These are phyloP conservation scores for Lophiostoma macrostomum DNA, from an alignment of 495 filamentous ascomycete species.

Conservation along the genomic window DNA sequence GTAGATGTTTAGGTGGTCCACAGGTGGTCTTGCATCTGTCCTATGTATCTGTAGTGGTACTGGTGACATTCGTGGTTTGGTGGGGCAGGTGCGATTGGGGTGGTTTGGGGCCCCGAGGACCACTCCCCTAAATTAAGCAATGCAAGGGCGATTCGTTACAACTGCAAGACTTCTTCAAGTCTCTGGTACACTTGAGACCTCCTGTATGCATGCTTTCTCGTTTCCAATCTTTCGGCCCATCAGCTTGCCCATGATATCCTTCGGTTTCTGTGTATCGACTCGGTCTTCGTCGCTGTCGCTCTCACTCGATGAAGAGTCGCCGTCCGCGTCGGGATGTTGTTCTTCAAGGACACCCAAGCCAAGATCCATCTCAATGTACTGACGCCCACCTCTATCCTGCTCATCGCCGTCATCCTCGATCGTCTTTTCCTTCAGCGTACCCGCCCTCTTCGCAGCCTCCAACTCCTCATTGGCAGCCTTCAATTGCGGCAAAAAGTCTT, in stretches of 20 bases:
- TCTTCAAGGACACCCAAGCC: slow-evolving; percentile 35
- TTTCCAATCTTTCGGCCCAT: slow-evolving; percentile 16
- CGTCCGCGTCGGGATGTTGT: slow-evolving; percentile 9
- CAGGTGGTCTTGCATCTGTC: too few species aligned
- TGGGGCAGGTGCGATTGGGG: too few species aligned
- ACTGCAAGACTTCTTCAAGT: neutral
- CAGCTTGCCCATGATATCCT: slow-evolving; percentile 28
- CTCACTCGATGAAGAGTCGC: neutral
- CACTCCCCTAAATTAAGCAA: too few species aligned
- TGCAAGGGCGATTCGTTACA: neutral
- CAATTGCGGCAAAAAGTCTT: slow-evolving; percentile 30
- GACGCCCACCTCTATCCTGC: slow-evolving; percentile 15
- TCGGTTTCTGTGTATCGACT: slow-evolving; percentile 1
- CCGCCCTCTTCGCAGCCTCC: slow-evolving; percentile 18
- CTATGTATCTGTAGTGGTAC: too few species aligned
- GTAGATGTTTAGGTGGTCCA: too few species aligned
- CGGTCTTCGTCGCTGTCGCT: slow-evolving; percentile 17
- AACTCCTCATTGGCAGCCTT: slow-evolving; percentile 33
- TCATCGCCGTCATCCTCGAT: slow-evolving; percentile 22
- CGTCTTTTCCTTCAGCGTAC: slow-evolving; percentile 18
- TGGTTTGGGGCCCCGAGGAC: too few species aligned
- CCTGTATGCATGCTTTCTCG: slow-evolving; percentile 15
- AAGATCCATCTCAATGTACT: slow-evolving; percentile 37
- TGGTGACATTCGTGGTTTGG: too few species aligned
- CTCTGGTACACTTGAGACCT: slow-evolving; percentile 1